Conservation (phyloP, 495 filamentous ascomycete genomes). For the Penicillium longicatenatum region DNA sequence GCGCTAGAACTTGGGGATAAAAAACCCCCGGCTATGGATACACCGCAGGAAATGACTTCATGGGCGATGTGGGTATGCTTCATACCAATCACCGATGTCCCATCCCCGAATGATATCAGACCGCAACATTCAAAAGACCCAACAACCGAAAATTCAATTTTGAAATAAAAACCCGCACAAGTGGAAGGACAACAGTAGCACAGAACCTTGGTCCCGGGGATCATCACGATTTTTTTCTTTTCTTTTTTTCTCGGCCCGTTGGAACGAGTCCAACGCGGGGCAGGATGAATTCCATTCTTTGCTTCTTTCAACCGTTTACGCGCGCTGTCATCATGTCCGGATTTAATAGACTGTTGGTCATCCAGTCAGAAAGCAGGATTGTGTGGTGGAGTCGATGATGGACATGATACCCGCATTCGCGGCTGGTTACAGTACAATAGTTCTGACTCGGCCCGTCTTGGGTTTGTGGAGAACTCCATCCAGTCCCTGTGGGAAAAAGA, state of each 20-base stretch:
- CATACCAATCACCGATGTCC: neutral
- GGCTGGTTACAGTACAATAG: slow-evolving; percentile 29
- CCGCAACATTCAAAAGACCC: slow-evolving; percentile 1
- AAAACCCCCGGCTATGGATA: neutral
- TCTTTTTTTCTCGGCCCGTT: slow-evolving; percentile 1
- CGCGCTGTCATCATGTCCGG: slow-evolving; percentile 9
- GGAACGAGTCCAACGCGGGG: slow-evolving; percentile 5
- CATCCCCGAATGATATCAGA: slow-evolving; percentile 6
- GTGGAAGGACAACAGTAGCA: neutral
- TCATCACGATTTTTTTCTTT: neutral
- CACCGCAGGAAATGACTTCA: slow-evolving; percentile 3
- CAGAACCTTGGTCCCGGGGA: neutral
- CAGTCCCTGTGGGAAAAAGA: slow-evolving; percentile 1
- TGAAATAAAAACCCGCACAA: neutral
- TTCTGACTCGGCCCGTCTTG: slow-evolving; percentile 8
- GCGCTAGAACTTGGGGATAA: neutral
- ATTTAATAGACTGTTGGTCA: neutral
- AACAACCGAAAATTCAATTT: neutral
- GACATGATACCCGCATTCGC: slow-evolving; percentile 7
- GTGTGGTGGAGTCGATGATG: slow-evolving; percentile 11
- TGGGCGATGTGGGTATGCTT: neutral
- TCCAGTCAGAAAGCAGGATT: slow-evolving; percentile 4
- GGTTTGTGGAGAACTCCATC: neutral
- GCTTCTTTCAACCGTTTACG: slow-evolving; percentile 23
- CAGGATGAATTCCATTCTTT: slow-evolving; percentile 9